Percentiles rank a stretch among this genome's conserved stretches.
phyloP scores from a whole-genome alignment of 371 early-diverging fungal species.

The Mucor circinelloides region DNA sequence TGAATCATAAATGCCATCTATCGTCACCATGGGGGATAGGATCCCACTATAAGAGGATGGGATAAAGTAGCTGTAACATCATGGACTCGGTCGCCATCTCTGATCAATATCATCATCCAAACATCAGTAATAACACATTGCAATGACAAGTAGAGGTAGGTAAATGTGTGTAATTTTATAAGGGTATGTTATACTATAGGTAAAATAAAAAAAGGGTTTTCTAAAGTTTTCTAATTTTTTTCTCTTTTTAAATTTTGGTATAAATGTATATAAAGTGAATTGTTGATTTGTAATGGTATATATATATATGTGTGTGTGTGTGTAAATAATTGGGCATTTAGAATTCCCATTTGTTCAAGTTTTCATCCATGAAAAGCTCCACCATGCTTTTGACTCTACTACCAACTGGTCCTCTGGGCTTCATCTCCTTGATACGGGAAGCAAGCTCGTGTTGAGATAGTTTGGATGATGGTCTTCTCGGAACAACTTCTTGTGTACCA shows the following conservation, averaged over 20 bases:
- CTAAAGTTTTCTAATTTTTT: background rate
- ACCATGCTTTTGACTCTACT: slow-evolving; percentile 48
- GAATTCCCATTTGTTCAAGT: slow-evolving; percentile 49
- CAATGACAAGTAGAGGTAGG: too few relatives aligned
- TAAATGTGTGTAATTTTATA: background rate
- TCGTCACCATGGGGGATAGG: too few relatives aligned
- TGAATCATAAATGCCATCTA: too few relatives aligned
- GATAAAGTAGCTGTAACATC: too few relatives aligned
- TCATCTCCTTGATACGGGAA: slow-evolving; percentile 38
- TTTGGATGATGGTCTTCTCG: slow-evolving; percentile 15
- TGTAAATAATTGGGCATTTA: slow-evolving; percentile 1
- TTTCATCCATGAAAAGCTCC: slow-evolving; percentile 49
- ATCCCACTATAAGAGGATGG: too few relatives aligned
- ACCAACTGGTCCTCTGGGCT: slow-evolving; percentile 40
- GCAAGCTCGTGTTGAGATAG: slow-evolving; percentile 27
- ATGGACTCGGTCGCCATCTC: too few relatives aligned
- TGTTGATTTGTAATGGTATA: background rate
- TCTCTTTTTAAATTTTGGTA: background rate
- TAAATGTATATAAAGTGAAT: background rate
- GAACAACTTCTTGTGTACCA: background rate
- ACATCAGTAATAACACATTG: too few relatives aligned
- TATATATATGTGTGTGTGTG: background rate
- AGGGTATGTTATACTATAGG: background rate
- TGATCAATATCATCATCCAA: too few relatives aligned
- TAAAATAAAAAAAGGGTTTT: slow-evolving; percentile 22